Evolutionary conservation across 345 rosid species (phyloP).

Genomic region (Salix koriyanagi): DNA sequence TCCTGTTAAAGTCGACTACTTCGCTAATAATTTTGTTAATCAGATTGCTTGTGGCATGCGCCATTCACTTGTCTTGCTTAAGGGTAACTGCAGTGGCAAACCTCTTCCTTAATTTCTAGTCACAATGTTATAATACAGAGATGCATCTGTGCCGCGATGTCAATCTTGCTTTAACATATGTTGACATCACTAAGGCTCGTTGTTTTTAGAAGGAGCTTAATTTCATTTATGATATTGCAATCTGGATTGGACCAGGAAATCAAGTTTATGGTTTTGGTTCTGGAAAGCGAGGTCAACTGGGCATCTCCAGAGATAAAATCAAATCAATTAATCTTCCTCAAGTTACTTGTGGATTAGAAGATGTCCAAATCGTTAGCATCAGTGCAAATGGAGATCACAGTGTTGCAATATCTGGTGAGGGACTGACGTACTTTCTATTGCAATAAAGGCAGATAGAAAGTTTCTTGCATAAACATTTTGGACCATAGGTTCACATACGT

Average conservation of each 20-base stretch:
- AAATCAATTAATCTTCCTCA: conserved; percentile 55
- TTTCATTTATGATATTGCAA: not conserved
- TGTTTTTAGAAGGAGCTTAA: too few species aligned
- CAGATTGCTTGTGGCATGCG: conserved; percentile 90
- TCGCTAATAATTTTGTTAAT: conserved; percentile 44
- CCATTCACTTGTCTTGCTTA: conserved; percentile 74
- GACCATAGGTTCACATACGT: not conserved
- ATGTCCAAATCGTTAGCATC: conserved; percentile 42
- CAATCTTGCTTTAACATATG: not conserved
- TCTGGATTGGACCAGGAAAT: conserved; percentile 32
- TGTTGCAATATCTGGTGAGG: conserved; percentile 67
- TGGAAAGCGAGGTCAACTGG: conserved; percentile 86
- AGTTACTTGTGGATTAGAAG: conserved; percentile 45
- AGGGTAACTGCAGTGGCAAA: conserved; percentile 41
- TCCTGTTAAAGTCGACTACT: conserved; percentile 63
- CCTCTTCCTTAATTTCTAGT: not conserved
- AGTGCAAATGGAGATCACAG: conserved; percentile 84
- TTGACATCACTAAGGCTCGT: too few species aligned
- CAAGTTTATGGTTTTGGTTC: conserved; percentile 77
- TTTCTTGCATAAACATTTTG: not conserved
- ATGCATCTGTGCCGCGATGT: not conserved
- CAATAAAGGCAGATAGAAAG: not conserved
- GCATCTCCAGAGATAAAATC: conserved; percentile 31
- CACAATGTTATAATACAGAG: not conserved
- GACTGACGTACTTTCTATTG: not conserved